Evolutionary conservation across 768 basidiomycete species (phyloP).

Genomic region (Tricholoma matsutake): DNA sequence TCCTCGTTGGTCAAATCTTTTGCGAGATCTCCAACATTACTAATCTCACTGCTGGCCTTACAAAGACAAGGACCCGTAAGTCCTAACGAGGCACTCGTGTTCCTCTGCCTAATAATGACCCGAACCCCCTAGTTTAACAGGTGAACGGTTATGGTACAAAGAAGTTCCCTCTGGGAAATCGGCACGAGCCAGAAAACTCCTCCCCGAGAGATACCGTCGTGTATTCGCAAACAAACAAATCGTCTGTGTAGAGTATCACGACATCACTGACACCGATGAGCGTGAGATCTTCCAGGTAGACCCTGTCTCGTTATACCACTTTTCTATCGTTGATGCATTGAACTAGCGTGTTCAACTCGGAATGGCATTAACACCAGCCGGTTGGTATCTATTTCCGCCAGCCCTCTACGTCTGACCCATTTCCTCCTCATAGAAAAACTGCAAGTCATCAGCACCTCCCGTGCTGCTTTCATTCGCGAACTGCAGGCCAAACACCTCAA

Average conservation of each 20-base stretch:
- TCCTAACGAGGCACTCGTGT: background rate
- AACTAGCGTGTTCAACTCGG: conserved; percentile 71
- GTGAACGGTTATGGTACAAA: conserved; percentile 54
- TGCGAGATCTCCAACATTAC: conserved; percentile 22
- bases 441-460: conserved; percentile 59
- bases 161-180: conserved; percentile 4
- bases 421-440: conserved; percentile 50
- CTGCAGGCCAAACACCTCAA: conserved; percentile 45
- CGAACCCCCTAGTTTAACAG: conserved; percentile 19
- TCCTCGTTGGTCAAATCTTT: conserved; percentile 30
- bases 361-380: conserved; percentile 71
- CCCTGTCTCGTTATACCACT: background rate
- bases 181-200: conserved; percentile 24
- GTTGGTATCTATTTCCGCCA: conserved; percentile 25
- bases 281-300: conserved; percentile 70
- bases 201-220: conserved; percentile 55
- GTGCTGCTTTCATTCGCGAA: conserved; percentile 53
- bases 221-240: conserved; percentile 72
- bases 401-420: background rate
- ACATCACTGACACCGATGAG: conserved; percentile 52
- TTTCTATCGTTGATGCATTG: background rate
- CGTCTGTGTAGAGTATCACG: conserved; percentile 72
- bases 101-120: background rate
- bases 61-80: conserved; percentile 19
- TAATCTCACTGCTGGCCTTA: background rate